Conservation (phyloP, 2,329 filamentous ascomycete species). For the Colletotrichum spaethianum region DNA sequence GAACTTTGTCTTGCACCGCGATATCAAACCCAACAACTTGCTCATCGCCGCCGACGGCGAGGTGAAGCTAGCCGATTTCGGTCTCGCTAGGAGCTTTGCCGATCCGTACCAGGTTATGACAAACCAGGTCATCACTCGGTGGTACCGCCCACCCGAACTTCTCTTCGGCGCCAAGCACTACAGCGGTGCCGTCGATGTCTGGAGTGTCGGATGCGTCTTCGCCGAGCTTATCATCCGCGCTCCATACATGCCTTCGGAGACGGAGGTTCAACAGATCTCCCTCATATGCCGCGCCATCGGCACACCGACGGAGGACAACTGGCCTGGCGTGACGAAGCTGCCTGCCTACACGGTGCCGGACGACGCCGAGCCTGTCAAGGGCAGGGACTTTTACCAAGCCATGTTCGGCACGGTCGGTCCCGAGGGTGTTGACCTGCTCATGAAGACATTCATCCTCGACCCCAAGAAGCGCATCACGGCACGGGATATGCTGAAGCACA, state of each 20-base stretch:
- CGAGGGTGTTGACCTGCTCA: conserved; percentile 88
- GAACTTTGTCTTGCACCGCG: conserved; percentile 92
- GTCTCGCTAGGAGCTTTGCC: conserved; percentile 89
- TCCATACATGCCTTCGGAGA: conserved; percentile 87
- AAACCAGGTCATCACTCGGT: conserved; percentile 93
- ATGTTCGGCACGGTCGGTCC: conserved; percentile 86
- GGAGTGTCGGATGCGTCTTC: conserved; percentile 94
- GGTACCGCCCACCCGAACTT: conserved; percentile 96
- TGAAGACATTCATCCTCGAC: conserved; percentile 87
- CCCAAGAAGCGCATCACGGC: conserved; percentile 88
- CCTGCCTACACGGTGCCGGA: conserved; percentile 83
- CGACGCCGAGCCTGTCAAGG: conserved; percentile 71
- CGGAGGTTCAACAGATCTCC: conserved; percentile 87
- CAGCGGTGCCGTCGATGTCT: conserved; percentile 91
- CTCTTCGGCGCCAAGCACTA: conserved; percentile 93
- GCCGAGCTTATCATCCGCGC: conserved; percentile 89
- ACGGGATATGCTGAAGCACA: conserved; percentile 82
- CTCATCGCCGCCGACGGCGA: conserved; percentile 93
- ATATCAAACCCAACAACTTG: conserved; percentile 99
- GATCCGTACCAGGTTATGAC: conserved; percentile 94
- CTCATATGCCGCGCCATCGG: conserved; percentile 89
- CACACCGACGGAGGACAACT: conserved; percentile 93
- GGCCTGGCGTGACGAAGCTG: conserved; percentile 90
- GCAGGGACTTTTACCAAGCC: conserved; percentile 79
- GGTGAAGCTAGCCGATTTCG: conserved; percentile 97